Conservation (phyloP, 2,329 filamentous ascomycete genomes). For the Xylariaceae sp. region DNA sequence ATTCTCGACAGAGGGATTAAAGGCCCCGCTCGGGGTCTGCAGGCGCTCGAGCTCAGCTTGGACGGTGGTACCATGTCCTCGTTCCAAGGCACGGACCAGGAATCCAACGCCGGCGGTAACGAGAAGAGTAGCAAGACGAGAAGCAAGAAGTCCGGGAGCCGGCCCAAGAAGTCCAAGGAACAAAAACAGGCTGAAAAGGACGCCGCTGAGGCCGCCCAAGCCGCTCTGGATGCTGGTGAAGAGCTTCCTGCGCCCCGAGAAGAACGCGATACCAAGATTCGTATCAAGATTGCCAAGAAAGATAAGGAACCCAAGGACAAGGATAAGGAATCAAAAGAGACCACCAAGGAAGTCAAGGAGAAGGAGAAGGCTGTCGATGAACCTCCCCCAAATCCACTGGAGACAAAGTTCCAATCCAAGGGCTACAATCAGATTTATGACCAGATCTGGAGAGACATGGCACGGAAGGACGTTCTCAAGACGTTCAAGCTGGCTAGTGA, state of each 20-base stretch:
- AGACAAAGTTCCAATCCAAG: slow-evolving; percentile 75
- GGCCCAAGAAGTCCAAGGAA: slow-evolving; percentile 87
- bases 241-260: slow-evolving; percentile 61
- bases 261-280: slow-evolving; percentile 45
- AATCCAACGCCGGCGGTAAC: slow-evolving; percentile 36
- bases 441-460: slow-evolving; percentile 93
- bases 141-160: slow-evolving; percentile 55
- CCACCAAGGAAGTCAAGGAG: slow-evolving; percentile 43
- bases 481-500: slow-evolving; percentile 83
- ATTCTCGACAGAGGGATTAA: slow-evolving; percentile 83
- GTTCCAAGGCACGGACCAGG: slow-evolving; percentile 66
- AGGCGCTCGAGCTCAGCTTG: slow-evolving; percentile 71
- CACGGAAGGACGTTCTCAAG: slow-evolving; percentile 89
- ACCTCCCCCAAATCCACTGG: slow-evolving; percentile 41
- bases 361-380: slow-evolving; percentile 37
- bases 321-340: slow-evolving; percentile 37
- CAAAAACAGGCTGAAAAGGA: slow-evolving; percentile 78
- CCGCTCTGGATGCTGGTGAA: slow-evolving; percentile 74
- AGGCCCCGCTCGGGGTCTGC: slow-evolving; percentile 65
- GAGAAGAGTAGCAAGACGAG: slow-evolving; percentile 35
- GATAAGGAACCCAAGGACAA: slow-evolving; percentile 40
- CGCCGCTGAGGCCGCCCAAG: slow-evolving; percentile 82
- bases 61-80: slow-evolving; percentile 83
- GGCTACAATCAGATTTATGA: slow-evolving; percentile 97
- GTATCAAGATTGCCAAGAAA: slow-evolving; percentile 55